A percentile compares a stretch with the other conserved stretches of the same genome.
phyloP scores from a whole-genome alignment of 805 yeast genomes.

The Candida oleophila region DNA sequence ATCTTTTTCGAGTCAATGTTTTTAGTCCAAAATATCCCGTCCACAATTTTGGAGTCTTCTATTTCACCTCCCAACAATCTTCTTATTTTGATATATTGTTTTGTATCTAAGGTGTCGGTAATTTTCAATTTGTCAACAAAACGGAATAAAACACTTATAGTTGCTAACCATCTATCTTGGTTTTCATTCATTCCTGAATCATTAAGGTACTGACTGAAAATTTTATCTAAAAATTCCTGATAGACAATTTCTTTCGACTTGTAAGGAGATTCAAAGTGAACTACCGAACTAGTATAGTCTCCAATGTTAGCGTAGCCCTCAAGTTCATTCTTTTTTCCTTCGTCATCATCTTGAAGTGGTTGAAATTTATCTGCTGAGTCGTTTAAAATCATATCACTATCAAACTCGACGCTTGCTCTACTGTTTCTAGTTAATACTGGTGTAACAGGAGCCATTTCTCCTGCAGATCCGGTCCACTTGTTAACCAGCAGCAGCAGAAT shows the following conservation, averaged over 20 bases:
- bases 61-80: conserved; percentile 75
- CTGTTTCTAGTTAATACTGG: background rate
- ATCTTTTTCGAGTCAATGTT: conserved; percentile 76
- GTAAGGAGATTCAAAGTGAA: conserved; percentile 3
- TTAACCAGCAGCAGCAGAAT: conserved; percentile 1
- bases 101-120: conserved; percentile 77
- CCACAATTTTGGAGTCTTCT: conserved; percentile 57
- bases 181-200: conserved; percentile 55
- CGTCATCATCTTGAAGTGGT: conserved; percentile 1
- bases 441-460: background rate
- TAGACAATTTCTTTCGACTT: conserved; percentile 15
- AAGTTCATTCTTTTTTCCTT: background rate
- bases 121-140: conserved; percentile 59
- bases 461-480: background rate
- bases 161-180: conserved; percentile 56
- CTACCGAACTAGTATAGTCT: background rate
- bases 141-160: conserved; percentile 50
- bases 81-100: conserved; percentile 87
- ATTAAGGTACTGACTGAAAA: conserved; percentile 57
- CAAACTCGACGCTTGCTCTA: background rate
- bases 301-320: background rate
- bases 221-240: conserved; percentile 46
- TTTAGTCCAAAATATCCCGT: conserved; percentile 85
- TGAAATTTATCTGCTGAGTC: background rate
- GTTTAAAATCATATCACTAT: background rate